Percentiles rank a stretch among this genome's conserved stretches.
These are phyloP conservation scores for Lachancea kluyveri DNA, from an alignment of 805 yeast genomes.

Conservation along the genomic window DNA sequence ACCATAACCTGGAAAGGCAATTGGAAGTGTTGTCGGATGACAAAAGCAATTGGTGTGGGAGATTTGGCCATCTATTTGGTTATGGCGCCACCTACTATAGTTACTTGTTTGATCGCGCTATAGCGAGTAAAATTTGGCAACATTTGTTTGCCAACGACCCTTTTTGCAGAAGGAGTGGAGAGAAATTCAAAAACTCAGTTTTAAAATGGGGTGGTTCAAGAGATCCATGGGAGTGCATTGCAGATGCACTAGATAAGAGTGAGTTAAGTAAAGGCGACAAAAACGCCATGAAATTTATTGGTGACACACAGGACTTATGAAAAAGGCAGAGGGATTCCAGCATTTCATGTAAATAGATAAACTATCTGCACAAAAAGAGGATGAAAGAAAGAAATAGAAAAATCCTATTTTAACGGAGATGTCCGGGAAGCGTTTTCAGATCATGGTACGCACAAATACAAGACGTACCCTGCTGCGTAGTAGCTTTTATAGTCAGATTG, in stretches of 20 bases:
- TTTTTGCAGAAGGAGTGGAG: constrained; percentile 66
- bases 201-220: constrained; percentile 91
- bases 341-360: background rate
- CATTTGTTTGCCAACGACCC: constrained; percentile 68
- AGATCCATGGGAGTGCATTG: constrained; percentile 83
- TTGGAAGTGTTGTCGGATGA: constrained; percentile 60
- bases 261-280: constrained; percentile 60
- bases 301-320: constrained; percentile 23
- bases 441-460: no score
- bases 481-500: no score
- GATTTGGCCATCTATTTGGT: constrained; percentile 86
- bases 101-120: constrained; percentile 84
- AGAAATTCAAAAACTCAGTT: constrained; percentile 59
- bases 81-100: constrained; percentile 95
- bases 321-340: background rate
- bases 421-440: no score
- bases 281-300: constrained; percentile 58
- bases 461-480: no score
- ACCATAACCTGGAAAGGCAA: constrained; percentile 57
- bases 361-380: no score
- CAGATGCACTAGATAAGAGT: constrained; percentile 66
- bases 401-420: no score
- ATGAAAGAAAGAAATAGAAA: no score
- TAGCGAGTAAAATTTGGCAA: constrained; percentile 81
- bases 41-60: constrained; percentile 84